Base-by-base conservation (phyloP, 352 stramenopile genomes). In the Pythium dissimile region DNA sequence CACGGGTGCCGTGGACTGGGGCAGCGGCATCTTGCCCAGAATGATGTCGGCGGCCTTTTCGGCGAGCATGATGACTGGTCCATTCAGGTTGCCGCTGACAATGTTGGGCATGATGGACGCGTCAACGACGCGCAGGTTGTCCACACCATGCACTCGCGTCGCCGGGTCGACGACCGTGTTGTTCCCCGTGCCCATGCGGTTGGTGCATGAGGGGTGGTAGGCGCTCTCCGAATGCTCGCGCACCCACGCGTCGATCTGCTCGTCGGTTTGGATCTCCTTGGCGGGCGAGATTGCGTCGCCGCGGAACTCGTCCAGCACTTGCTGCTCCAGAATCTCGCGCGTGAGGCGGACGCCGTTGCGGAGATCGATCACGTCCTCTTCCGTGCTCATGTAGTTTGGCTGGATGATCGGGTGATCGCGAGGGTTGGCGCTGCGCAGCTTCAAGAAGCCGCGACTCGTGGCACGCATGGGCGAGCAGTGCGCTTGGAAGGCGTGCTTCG, bases 11-110 rank as follows among this genome's bases (percentile, higher is more conserved):
- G 55, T 91, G 12, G 83, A 91, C 64, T 88, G 88, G 8, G 77
- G 73, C 43, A 94, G 71, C 38, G 83, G 57, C 27, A 63, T 60
- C 54, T 86, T 88, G 44, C 77, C 81, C 34, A 92, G 67, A 41
- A 98, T 97, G 54, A 97, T 93, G 53, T 97, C 88, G 32, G 94
- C 91, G 16, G 87, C 89, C 66, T 97, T 97, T 64, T 98, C 93
- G 11, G 87, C 94, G 31, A 98, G 73, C 75, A 97, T 96, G 65
- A 97, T 95, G 27, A 92, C 88, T n/a, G 92, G 95, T 1, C 69
- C 89, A 67, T 98, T 97, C 16, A 97, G 77, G 64, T 98, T 98
- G 41, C 94, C 94, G 49, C 89, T 97, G 48, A 97, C 75, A 47
- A 98, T 97, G 65, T 89, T 94, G 35, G 93, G 93, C 78, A 98